Evolutionary conservation across 257 asterid genomes (phyloP).

Genomic region (Nyctanthes arbortristis): DNA sequence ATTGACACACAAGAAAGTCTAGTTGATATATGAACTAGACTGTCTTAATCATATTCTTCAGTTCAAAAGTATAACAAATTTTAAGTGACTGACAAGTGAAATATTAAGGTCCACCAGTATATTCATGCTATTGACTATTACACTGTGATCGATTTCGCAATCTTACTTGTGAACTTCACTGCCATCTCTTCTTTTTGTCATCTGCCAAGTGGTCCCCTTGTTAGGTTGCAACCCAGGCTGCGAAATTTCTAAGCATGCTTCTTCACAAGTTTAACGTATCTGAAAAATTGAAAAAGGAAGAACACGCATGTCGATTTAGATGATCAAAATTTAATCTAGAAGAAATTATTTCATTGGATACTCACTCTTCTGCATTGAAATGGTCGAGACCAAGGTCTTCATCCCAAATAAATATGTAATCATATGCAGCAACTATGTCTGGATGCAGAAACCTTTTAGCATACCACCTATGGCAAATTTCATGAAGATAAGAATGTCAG

Average conservation of each 20-base stretch:
- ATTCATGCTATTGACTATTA: neutral
- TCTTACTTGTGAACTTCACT: constrained; percentile 80
- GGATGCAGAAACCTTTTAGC: constrained; percentile 93
- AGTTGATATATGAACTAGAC: too few relatives aligned
- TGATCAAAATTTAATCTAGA: neutral
- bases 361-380: constrained; percentile 82
- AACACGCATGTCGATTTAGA: constrained; percentile 2
- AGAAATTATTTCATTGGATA: neutral
- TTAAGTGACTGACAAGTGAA: too few relatives aligned
- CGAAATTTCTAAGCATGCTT: constrained; percentile 80
- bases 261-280: constrained; percentile 72
- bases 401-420: constrained; percentile 83
- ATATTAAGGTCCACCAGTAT: neutral
- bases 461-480: constrained; percentile 63
- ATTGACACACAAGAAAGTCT: too few relatives aligned
- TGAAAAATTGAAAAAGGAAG: constrained; percentile 22
- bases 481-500: constrained; percentile 9
- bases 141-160: neutral
- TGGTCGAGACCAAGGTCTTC: constrained; percentile 87
- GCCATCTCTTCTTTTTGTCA: constrained; percentile 63
- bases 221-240: constrained; percentile 70
- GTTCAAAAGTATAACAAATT: too few relatives aligned
- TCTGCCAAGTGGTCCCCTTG: constrained; percentile 59
- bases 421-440: constrained; percentile 74
- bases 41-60: too few relatives aligned